Conservation (phyloP, 1,139 yeast species). For the Yamadazyma blattariae region DNA sequence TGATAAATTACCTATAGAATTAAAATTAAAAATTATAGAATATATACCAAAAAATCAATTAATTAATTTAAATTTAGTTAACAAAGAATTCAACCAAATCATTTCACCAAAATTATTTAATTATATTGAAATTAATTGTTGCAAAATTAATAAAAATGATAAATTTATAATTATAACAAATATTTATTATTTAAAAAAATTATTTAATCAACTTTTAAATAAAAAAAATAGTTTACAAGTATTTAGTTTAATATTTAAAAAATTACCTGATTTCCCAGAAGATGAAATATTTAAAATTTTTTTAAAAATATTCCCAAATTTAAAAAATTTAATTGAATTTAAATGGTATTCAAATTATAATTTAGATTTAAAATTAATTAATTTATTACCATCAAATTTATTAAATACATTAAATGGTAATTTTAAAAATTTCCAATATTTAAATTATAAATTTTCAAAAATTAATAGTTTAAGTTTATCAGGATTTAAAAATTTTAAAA, state of each 20-base stretch:
- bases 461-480: conserved; percentile 18
- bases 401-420: conserved; percentile 19
- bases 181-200: conserved; percentile 19
- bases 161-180: conserved; percentile 13
- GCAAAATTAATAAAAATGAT: conserved; percentile 7
- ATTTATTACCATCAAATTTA: conserved; percentile 12
- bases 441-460: conserved; percentile 8
- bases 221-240: conserved; percentile 14
- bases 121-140: conserved; percentile 21
- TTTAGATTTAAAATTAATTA: conserved; percentile 14
- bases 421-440: conserved; percentile 16
- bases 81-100: conserved; percentile 13
- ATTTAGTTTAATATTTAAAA: conserved; percentile 15
- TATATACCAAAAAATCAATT: conserved; percentile 13
- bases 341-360: conserved; percentile 22
- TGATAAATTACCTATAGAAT: conserved; percentile 21
- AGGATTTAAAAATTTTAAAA: conserved; percentile 16
- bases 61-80: conserved; percentile 17
- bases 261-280: conserved; percentile 29
- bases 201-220: conserved; percentile 17
- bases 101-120: conserved; percentile 19
- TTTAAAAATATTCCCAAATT: conserved; percentile 16
- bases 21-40: conserved; percentile 6
- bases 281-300: conserved; percentile 18
- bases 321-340: conserved; percentile 19